A percentile compares a stretch with the other conserved stretches of the same genome.
phyloP scores from a whole-genome alignment of 495 filamentous ascomycete species.

The Thozetella sp. region DNA sequence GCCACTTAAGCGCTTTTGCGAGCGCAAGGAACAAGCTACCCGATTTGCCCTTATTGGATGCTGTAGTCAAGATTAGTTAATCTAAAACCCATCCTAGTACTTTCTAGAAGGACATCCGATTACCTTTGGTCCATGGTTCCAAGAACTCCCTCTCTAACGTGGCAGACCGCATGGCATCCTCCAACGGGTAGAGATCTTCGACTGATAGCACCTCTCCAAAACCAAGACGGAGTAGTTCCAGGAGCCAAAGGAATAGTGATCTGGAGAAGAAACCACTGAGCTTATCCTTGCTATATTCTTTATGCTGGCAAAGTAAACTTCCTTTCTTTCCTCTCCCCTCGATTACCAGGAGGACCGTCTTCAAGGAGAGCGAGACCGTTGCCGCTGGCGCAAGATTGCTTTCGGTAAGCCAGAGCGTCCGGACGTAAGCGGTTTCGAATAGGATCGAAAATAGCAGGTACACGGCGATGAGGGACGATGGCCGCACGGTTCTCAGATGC shows the following conservation, averaged over 20 bases:
- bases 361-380: slow-evolving; percentile 20
- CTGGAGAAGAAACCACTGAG: neutral
- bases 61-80: neutral
- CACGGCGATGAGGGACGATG: slow-evolving; percentile 56
- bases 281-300: neutral
- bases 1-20: neutral
- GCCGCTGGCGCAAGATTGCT: slow-evolving; percentile 15
- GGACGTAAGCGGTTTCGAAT: slow-evolving; percentile 49
- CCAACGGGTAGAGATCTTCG: slow-evolving; percentile 1
- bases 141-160: neutral
- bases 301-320: neutral
- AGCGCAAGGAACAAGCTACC: neutral
- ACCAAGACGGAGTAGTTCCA: neutral
- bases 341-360: slow-evolving; percentile 16
- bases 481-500: slow-evolving; percentile 34
- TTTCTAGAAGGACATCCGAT: neutral
- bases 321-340: neutral
- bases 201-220: neutral
- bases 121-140: neutral
- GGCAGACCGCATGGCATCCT: neutral
- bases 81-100: neutral
- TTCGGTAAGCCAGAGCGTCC: slow-evolving; percentile 41
- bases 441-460: slow-evolving; percentile 59
- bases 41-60: neutral
- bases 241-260: neutral